Base-by-base conservation (phyloP, 768 basidiomycete species). In the Kwoniella heveanensis region DNA sequence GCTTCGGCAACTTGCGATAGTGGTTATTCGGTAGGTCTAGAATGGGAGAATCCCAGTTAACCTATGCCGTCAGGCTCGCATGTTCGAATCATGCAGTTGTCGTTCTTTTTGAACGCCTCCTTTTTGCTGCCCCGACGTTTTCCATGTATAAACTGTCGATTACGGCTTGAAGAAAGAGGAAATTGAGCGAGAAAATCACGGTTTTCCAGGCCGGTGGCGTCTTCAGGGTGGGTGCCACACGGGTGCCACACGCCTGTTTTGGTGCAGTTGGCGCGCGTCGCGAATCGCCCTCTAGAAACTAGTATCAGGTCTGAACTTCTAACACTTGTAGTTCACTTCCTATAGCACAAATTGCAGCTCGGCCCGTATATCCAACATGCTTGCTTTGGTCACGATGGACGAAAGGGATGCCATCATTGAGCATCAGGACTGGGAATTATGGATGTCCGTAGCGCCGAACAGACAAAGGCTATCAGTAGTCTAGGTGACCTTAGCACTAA, bases 31-130 rank as follows among this genome's bases (percentile, higher is more conserved):
- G 52, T 32, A 32, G 52, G 52, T 53, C 52, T 53, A 53, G 52
- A 53, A 53, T 53, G 27, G 5, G 19, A 30, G 13, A 19, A 8
- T 53, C 29, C 10, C 27, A 27, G 17, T 53, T 53, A 58, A 49
- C 57, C 48, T 48, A 51, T 61, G 60, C 60, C 52, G 5, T 61
- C 37, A 22, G 60, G 60, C 60, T 53, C 60, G 44, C 52, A 61
- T 3, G 60, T 61, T 61, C 60, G 52, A 61, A 54, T 61, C 60
- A 3, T 61, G 60, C 21, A 25, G 30, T 53, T 46, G 50, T 54
- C 60, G 58, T 46, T 27, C 29, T 44, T 57, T 57, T 57, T 57
- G 47, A 26, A 32, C 7, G 32, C 32, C 32, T 17, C 29, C 12
- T 59, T 36, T 52, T 36, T 52, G 58, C 12, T 26, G 52, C 37